These are phyloP conservation scores for Solioccasus polychromus DNA, from an alignment of 768 basidiomycete species.

Conservation along the genomic window DNA sequence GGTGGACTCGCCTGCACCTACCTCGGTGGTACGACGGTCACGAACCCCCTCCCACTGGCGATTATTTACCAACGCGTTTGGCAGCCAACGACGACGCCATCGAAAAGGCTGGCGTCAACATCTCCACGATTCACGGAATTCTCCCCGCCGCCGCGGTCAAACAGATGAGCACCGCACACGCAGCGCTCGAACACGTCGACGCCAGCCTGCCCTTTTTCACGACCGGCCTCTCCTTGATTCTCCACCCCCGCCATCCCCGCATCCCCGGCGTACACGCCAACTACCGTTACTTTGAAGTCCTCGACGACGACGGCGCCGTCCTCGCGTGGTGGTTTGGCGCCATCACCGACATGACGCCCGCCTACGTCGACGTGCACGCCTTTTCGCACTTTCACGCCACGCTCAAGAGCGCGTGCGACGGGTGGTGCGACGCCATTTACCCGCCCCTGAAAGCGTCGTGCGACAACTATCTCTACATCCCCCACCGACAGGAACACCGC, in stretches of 20 bases:
- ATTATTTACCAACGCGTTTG: background rate
- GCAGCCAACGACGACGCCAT: constrained; percentile 19
- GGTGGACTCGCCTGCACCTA: constrained; percentile 20
- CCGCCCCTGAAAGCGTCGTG: constrained; percentile 49
- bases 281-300: constrained; percentile 26
- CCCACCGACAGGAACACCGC: constrained; percentile 48
- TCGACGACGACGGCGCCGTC: constrained; percentile 9
- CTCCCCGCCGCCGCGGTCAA: constrained; percentile 21
- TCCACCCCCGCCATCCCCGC: constrained; percentile 25
- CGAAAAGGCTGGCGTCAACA: constrained; percentile 22
- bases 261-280: constrained; percentile 22
- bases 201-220: constrained; percentile 14
- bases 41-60: background rate
- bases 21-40: background rate
- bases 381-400: constrained; percentile 45
- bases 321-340: constrained; percentile 28
- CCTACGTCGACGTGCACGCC: constrained; percentile 47
- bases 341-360: constrained; percentile 46
- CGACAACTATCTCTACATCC: constrained; percentile 53
- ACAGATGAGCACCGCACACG: constrained; percentile 21
- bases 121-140: constrained; percentile 16
- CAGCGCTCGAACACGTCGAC: constrained; percentile 15
- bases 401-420: constrained; percentile 42
- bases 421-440: constrained; percentile 41
- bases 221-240: constrained; percentile 18